Conservation (phyloP, 257 asterid species). For the Solanum chaucha region DNA sequence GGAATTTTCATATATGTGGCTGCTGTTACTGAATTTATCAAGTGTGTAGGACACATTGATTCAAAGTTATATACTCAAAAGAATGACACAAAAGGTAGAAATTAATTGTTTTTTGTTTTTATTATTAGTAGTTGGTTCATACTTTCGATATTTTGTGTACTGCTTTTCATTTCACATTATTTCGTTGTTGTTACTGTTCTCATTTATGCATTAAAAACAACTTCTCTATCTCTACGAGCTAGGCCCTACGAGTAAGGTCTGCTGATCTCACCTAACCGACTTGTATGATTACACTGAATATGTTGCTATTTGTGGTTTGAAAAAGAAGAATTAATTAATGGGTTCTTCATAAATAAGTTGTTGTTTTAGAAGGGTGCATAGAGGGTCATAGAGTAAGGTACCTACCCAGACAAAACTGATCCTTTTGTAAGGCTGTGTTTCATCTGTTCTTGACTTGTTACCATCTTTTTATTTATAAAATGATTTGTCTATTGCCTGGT, state of each 20-base stretch:
- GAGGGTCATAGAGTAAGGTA: conserved; percentile 38
- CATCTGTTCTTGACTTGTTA: neutral
- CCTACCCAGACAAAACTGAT: conserved; percentile 3
- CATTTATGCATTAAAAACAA: neutral
- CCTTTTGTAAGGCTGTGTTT: neutral
- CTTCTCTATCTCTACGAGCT: neutral
- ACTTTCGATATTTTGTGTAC: neutral
- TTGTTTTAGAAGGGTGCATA: conserved; percentile 28
- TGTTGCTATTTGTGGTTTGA: neutral
- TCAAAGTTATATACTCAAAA: neutral
- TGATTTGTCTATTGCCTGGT: neutral
- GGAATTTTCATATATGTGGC: conserved; percentile 4
- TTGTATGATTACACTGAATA: neutral
- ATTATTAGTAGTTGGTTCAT: neutral
- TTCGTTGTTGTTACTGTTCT: neutral
- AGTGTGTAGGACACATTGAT: neutral
- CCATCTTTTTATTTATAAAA: neutral
- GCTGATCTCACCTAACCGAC: too few relatives aligned
- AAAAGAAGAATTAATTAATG: neutral
- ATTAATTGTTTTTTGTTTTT: neutral
- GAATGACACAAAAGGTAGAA: neutral
- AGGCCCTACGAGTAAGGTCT: neutral
- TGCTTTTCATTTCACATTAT: neutral
- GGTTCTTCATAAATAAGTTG: neutral
- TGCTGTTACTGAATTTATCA: neutral